These are phyloP conservation scores for Fusarium mundagurra DNA, from an alignment of 2,329 filamentous ascomycete genomes.

Conservation along the genomic window DNA sequence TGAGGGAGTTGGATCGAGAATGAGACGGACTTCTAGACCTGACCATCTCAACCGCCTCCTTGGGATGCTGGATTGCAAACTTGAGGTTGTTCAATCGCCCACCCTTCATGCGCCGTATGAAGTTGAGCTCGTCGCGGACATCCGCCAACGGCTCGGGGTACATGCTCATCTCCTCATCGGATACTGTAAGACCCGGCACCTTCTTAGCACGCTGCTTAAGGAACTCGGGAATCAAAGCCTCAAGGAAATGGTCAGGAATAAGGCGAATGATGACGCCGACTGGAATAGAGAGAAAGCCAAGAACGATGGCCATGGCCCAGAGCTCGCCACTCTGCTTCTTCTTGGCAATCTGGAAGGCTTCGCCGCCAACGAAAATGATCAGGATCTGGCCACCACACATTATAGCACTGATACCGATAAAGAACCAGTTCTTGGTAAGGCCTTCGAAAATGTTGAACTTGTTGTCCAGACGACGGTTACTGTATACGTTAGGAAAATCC, in stretches of 20 bases:
- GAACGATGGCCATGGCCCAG: slow-evolving; percentile 88
- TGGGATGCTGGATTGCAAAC: slow-evolving; percentile 80
- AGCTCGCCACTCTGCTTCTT: slow-evolving; percentile 74
- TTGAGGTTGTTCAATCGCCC: slow-evolving; percentile 84
- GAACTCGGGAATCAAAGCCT: slow-evolving; percentile 62
- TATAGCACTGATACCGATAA: slow-evolving; percentile 82
- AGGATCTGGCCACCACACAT: slow-evolving; percentile 91
- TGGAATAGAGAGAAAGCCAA: slow-evolving; percentile 86
- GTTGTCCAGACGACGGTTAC: slow-evolving; percentile 93
- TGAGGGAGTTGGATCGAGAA: slow-evolving; percentile 71
- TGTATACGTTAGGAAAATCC: slow-evolving; percentile 45
- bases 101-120: slow-evolving; percentile 82
- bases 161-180: slow-evolving; percentile 72
- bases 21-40: slow-evolving; percentile 71
- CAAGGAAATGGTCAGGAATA: slow-evolving; percentile 77
- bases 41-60: slow-evolving; percentile 69
- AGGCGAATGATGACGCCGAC: slow-evolving; percentile 83
- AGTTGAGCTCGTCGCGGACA: slow-evolving; percentile 82
- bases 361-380: slow-evolving; percentile 87
- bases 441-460: slow-evolving; percentile 96
- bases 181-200: slow-evolving; percentile 67
- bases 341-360: slow-evolving; percentile 77
- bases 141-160: slow-evolving; percentile 80
- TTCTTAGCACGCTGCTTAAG: slow-evolving; percentile 60
- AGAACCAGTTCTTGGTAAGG: slow-evolving; percentile 85